Evolutionary conservation across 2,329 filamentous ascomycete genomes (phyloP), one percentile per base, ranked within the genome.

Genomic region (Sporothrix brunneoviolacea): DNA sequence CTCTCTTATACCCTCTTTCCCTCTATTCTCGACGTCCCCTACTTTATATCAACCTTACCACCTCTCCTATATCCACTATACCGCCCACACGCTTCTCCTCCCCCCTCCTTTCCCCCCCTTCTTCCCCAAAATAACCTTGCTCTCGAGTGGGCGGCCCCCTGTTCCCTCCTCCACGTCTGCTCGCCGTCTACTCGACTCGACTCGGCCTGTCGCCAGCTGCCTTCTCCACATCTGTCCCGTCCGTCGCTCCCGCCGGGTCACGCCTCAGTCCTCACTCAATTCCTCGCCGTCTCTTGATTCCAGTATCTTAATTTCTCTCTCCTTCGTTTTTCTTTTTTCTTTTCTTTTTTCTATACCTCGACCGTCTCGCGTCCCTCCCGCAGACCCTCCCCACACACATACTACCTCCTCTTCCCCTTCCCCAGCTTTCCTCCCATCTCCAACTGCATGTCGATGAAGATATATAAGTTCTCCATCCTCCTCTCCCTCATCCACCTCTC

Each of bases 211-310:
- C 39, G 30, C 39, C 27, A 42, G 39, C 39, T 30, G 9, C 39
- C n/a, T 42, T 42, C 39, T 42, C 39, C 39, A 42, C 39, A 42
- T 30, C 39, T 42, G 6, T 30, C 22, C n/a, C 36, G 22, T n/a
- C 41, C 40, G 24, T 18, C 37, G 21, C 30, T 47, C 30, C 42
- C 28, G 49, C 39, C 42, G 42, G 41, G 42, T 36, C 37, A 24
- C 36, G 28, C 21, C 42, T 28, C 41, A 32, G 15, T 39, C 21
- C 33, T 36, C 27, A 22, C 12, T 15, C 27, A 35, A 36, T 56
- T 56, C 54, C 52, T 57, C 21, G 33, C 21, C 16, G 32, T 15
- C 12, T 59, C 61, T 60, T 59, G 58, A 62, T 60, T 55, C 55
- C 54, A 57, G 54, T 53, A 45, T 53, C 51, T 52, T 54, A 39